These are phyloP conservation scores for Calocybe indica DNA, from an alignment of 768 basidiomycete genomes.

Conservation along the genomic window DNA sequence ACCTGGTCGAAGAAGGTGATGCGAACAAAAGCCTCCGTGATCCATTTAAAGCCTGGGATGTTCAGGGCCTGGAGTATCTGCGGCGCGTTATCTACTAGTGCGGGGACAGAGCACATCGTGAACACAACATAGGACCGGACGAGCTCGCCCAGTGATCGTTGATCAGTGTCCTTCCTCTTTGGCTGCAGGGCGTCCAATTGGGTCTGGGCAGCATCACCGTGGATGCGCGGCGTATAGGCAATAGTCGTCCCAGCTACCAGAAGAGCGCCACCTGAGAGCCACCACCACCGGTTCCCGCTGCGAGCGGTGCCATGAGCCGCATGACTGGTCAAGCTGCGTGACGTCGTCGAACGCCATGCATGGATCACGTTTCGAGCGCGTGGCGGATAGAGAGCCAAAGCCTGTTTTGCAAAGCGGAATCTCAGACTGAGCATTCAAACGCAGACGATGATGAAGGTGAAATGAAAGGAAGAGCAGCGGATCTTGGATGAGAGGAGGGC, in stretches of 20 bases:
- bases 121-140: constrained; percentile 79
- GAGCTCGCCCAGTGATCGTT: constrained; percentile 30
- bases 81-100: constrained; percentile 73
- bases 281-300: constrained; percentile 2
- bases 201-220: constrained; percentile 9
- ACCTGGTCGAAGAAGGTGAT: constrained; percentile 86
- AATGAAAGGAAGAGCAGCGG: too few relatives aligned
- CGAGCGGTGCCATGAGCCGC: not conserved
- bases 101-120: constrained; percentile 70
- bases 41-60: constrained; percentile 52
- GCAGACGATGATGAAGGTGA: too few relatives aligned
- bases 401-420: too few relatives aligned
- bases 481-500: too few relatives aligned
- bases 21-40: constrained; percentile 67
- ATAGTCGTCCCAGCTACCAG: constrained; percentile 11
- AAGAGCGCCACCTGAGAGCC: constrained; percentile 6
- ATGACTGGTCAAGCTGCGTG: constrained; percentile 6
- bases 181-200: constrained; percentile 1
- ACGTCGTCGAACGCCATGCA: too few relatives aligned
- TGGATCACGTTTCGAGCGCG: too few relatives aligned
- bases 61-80: constrained; percentile 49
- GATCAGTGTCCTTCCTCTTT: too few relatives aligned
- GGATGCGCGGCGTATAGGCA: constrained; percentile 5
- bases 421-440: too few relatives aligned
- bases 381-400: too few relatives aligned